phyloP scores from a whole-genome alignment of 2,329 filamentous ascomycete species.

The Pseudogymnoascus sp. region DNA sequence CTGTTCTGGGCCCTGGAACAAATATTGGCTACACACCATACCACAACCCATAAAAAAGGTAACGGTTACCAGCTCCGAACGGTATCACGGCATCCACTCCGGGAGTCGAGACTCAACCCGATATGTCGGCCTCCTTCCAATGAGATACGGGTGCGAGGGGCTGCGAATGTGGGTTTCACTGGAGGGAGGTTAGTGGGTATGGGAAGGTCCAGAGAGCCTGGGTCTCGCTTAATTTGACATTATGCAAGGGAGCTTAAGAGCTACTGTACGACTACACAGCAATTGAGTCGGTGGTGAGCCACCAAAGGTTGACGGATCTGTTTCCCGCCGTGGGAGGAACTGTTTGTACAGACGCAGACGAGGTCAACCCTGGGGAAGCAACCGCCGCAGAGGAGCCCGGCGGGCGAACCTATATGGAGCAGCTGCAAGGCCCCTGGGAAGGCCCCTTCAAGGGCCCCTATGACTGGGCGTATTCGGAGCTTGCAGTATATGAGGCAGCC shows the following conservation, averaged over 20 bases:
- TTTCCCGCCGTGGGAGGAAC: too few relatives aligned
- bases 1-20: not conserved
- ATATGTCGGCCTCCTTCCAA: not conserved
- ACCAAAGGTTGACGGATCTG: not conserved
- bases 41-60: not conserved
- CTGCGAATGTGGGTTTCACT: not conserved
- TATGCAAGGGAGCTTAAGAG: not conserved
- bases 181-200: not conserved
- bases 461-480: too few relatives aligned
- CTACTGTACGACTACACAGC: not conserved
- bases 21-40: slow-evolving; percentile 8
- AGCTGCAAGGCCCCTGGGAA: too few relatives aligned
- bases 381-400: too few relatives aligned
- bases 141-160: not conserved
- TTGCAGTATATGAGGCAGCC: too few relatives aligned
- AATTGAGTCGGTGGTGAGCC: not conserved
- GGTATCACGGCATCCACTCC: not conserved
- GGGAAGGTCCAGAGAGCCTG: not conserved
- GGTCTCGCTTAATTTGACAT: not conserved
- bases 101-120: not conserved
- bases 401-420: too few relatives aligned
- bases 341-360: too few relatives aligned
- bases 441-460: too few relatives aligned
- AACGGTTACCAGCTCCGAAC: not conserved
- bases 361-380: too few relatives aligned